These are phyloP conservation scores for Casuarina cunninghamiana DNA, from an alignment of 306 rosid genomes.

Conservation along the genomic window DNA sequence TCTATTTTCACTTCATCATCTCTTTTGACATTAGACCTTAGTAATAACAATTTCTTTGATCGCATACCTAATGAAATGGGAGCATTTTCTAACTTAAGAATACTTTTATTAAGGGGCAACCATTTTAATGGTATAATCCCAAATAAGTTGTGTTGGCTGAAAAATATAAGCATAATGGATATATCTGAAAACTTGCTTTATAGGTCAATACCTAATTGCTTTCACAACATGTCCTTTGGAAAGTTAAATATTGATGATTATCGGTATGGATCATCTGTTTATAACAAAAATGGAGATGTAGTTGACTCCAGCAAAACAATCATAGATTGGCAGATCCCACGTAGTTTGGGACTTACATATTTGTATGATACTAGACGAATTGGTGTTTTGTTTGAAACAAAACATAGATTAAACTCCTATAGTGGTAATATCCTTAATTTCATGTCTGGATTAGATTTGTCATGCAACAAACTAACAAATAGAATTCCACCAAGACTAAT, in stretches of 20 bases:
- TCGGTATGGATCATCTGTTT: no score
- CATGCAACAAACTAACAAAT: not conserved
- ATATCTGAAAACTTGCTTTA: slow-evolving; percentile 8
- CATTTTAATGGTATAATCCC: not conserved
- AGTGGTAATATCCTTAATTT: not conserved
- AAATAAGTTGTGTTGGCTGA: not conserved
- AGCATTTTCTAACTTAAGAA: not conserved
- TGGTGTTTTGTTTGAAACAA: not conserved
- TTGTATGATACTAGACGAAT: no score
- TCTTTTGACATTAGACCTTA: not conserved
- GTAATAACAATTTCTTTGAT: slow-evolving; percentile 4
- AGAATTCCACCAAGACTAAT: not conserved
- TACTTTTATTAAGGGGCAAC: slow-evolving; percentile 1
- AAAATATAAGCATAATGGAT: slow-evolving; percentile 3
- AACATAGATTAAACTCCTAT: not conserved
- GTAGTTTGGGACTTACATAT: no score
- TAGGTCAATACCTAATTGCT: slow-evolving; percentile 19
- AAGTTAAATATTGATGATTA: not conserved
- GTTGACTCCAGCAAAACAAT: no score
- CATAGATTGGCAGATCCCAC: no score
- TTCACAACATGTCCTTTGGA: slow-evolving; percentile 6
- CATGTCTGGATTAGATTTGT: slow-evolving; percentile 12
- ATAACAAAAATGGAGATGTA: not conserved
- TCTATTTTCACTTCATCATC: not conserved
- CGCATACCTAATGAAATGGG: not conserved